A percentile compares a stretch with the other conserved stretches of the same genome.
Evolutionary conservation across 176 grass and related monocot species (phyloP).

Genomic region (Microstegium vimineum): DNA sequence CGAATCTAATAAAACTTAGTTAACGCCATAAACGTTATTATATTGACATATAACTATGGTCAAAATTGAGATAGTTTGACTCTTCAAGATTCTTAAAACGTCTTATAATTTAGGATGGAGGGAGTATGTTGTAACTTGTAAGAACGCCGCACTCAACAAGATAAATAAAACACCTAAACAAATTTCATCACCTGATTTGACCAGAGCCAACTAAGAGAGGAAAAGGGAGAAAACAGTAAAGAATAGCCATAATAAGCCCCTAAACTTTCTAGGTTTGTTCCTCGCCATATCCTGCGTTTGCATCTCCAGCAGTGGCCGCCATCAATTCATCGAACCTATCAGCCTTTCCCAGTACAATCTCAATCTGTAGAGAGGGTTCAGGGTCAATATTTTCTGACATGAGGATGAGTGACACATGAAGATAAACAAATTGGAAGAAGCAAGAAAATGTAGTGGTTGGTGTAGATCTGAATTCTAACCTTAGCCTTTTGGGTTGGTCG

Average conservation of each 20-base stretch:
- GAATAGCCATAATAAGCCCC: not conserved
- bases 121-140: too few relatives aligned
- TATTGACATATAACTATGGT: too few relatives aligned
- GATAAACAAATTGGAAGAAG: not conserved
- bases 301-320: constrained; percentile 40
- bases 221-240: not conserved
- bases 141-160: not conserved
- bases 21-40: too few relatives aligned
- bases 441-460: not conserved
- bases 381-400: not conserved
- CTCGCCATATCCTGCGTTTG: constrained; percentile 25
- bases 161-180: not conserved
- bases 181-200: not conserved
- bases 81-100: too few relatives aligned
- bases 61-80: too few relatives aligned
- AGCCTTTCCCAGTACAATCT: constrained; percentile 60
- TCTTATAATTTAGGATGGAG: too few relatives aligned
- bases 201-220: not conserved
- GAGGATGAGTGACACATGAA: not conserved
- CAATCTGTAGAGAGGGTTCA: constrained; percentile 36
- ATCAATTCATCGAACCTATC: constrained; percentile 75
- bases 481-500: constrained; percentile 65
- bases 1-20: too few relatives aligned
- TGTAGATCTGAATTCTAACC: constrained; percentile 23
- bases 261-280: constrained; percentile 28